Evolutionary conservation across 805 yeast species (phyloP).

Genomic region (Kuraishia capsulata): DNA sequence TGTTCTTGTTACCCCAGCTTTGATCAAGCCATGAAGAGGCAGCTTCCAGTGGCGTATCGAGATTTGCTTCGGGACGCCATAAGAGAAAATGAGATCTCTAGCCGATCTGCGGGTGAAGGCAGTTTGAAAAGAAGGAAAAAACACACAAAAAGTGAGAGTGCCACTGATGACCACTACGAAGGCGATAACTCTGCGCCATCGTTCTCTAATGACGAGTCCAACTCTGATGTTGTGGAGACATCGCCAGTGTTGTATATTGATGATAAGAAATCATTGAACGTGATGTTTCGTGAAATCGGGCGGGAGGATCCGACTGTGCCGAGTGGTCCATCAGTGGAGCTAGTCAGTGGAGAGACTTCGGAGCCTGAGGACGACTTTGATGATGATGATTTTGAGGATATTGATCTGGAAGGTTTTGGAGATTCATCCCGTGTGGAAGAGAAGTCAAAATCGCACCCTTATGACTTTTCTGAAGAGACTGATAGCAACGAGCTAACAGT

Average conservation of each 20-base stretch:
- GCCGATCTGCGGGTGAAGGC: too few relatives aligned
- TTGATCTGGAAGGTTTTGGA: slow-evolving; percentile 14
- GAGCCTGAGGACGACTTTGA: slow-evolving; percentile 3
- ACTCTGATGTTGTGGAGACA: background rate
- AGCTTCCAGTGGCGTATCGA: background rate
- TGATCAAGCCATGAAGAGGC: background rate
- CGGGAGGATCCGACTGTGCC: too few relatives aligned
- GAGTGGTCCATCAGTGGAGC: too few relatives aligned
- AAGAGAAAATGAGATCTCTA: background rate
- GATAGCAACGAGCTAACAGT: slow-evolving; percentile 3
- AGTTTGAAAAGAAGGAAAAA: too few relatives aligned
- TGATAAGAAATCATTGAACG: background rate
- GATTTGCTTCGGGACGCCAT: background rate
- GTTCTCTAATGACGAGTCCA: background rate
- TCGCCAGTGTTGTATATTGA: background rate
- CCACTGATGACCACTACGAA: background rate
- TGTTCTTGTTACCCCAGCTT: too few relatives aligned
- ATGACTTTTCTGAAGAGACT: background rate
- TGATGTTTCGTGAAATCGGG: background rate
- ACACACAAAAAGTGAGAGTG: too few relatives aligned
- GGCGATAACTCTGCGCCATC: background rate
- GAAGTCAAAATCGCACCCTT: slow-evolving; percentile 2
- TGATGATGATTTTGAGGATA: slow-evolving; percentile 22
- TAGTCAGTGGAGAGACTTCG: background rate
- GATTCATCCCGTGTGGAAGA: too few relatives aligned